phyloP scores from a whole-genome alignment of 345 rosid species.

The Garcia nutans region DNA sequence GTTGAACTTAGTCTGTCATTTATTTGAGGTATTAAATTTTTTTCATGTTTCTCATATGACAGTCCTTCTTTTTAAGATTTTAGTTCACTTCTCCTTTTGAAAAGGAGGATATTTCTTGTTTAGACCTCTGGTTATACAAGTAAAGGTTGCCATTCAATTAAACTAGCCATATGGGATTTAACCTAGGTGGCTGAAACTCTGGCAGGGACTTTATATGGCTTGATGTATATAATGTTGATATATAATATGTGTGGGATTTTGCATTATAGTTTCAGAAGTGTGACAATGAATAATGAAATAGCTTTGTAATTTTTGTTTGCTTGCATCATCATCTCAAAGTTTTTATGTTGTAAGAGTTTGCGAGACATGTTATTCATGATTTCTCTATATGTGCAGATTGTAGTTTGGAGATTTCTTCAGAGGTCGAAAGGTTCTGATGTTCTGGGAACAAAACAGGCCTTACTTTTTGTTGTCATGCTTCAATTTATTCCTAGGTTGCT shows the following conservation, averaged over 20 bases:
- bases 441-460: constrained; percentile 66
- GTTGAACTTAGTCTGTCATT: neutral
- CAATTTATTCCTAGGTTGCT: constrained; percentile 74
- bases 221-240: neutral
- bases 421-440: constrained; percentile 74
- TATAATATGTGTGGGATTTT: neutral
- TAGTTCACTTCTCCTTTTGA: neutral
- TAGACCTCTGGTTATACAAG: neutral
- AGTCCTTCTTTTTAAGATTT: neutral
- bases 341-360: constrained; percentile 6
- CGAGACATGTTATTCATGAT: constrained; percentile 14
- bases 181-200: neutral
- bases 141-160: neutral
- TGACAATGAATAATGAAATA: neutral
- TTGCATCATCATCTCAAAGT: neutral
- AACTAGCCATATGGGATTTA: neutral
- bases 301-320: neutral
- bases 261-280: neutral
- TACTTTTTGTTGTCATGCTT: constrained; percentile 60
- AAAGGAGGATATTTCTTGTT: neutral
- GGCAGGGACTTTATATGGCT: neutral
- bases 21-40: neutral
- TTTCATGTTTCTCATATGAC: neutral
- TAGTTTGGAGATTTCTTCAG: constrained; percentile 78
- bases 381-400: constrained; percentile 51